Evolutionary conservation across 2,329 filamentous ascomycete genomes (phyloP), one percentile per base, ranked within the genome.

Genomic region (Stromatinia cepivora): DNA sequence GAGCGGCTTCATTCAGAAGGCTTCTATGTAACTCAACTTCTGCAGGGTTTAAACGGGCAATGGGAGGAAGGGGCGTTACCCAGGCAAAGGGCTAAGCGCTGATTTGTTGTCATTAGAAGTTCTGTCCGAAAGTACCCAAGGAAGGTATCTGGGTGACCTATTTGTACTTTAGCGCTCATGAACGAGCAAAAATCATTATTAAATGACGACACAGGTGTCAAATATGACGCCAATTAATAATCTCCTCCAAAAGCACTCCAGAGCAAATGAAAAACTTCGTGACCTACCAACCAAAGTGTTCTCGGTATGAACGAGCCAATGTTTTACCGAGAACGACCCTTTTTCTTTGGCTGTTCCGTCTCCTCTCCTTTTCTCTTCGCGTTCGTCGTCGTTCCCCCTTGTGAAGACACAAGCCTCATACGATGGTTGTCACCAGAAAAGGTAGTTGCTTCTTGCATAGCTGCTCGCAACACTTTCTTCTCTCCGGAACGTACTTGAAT

Each of bases 401-500:
- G 54, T 5, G 48, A 39, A 56, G 39, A 28, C 62, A 63, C 45
- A 28, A 58, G 72, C 70, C 77, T 78, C 78, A 79, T 80, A 72
- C 73, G 75, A 70, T 74, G 77, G 63, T 79, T 77, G 72, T 66
- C 73, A 64, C 69, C 74, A 7, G 67, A 50, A 53, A 77, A 78
- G 13, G 71, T 69, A 28, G 46, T 66, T 46, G 82, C 79, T 72
- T 81, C 79, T 54, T 74, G 70, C 66, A 82, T 80, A 1, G 85
- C 79, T 72, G 82, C 79, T 67, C 80, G 79, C n/a, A 90, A 73
- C 5, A 91, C 82, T 72, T 82, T 80, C 75, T 90, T 90, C 78
- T 91, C 88, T n/a, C 88, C 88, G 6, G 86, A 78, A 70, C 88
- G 83, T 28, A 91, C 87, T 72, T 86, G 80, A 53, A 86, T 76